A percentile compares a stretch with the other conserved stretches of the same genome.
These are phyloP conservation scores for Yamadazyma mexicana DNA, from an alignment of 1,139 yeast genomes.

Conservation along the genomic window DNA sequence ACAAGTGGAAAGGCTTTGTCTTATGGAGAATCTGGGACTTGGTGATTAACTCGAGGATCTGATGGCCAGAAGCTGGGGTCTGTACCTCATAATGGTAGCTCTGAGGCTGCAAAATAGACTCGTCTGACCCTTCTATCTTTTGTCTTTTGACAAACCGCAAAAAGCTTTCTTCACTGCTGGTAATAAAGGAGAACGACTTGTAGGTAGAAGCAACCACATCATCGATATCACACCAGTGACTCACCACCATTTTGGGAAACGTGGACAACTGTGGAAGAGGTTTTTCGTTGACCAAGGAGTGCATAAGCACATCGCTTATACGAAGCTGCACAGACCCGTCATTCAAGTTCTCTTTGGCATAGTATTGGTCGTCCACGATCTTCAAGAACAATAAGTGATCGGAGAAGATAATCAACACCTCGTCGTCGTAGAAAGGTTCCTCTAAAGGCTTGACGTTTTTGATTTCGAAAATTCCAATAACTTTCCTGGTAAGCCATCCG, in stretches of 20 bases:
- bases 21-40: conserved; percentile 81
- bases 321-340: conserved; percentile 54
- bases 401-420: conserved; percentile 73
- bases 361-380: conserved; percentile 43
- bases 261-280: conserved; percentile 56
- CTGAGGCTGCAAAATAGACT: not conserved
- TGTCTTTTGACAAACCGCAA: conserved; percentile 26
- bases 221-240: conserved; percentile 66
- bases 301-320: conserved; percentile 81
- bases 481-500: conserved; percentile 85
- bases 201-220: conserved; percentile 50
- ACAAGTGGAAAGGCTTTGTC: conserved; percentile 82
- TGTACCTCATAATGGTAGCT: not conserved
- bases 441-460: conserved; percentile 26
- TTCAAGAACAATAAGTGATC: conserved; percentile 71
- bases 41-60: conserved; percentile 62
- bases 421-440: conserved; percentile 31
- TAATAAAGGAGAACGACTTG: conserved; percentile 23
- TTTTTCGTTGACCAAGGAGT: conserved; percentile 81
- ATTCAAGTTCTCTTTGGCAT: conserved; percentile 20
- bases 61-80: conserved; percentile 22
- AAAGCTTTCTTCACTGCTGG: conserved; percentile 20
- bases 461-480: conserved; percentile 76
- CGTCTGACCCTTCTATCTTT: not conserved
- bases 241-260: conserved; percentile 69